Base-by-base conservation (phyloP, 768 basidiomycete species). In the Strobilomyces confusus region DNA sequence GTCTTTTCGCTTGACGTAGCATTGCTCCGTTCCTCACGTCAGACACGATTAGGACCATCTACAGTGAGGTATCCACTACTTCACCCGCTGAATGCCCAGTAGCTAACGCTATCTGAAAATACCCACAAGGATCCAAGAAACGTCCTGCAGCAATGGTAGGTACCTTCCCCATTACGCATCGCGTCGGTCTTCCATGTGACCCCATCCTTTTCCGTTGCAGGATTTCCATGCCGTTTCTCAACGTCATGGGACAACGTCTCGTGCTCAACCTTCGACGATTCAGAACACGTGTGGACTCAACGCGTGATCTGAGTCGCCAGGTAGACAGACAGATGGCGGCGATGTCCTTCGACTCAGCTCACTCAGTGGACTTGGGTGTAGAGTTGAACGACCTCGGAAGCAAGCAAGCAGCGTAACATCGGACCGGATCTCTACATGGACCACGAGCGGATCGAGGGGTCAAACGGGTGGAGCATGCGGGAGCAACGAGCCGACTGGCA, bases 51-150 rank as follows among this genome's bases (percentile, higher is more conserved):
- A 63, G 62, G 57, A 51, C 22, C 3, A 6, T 25, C 9, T 65
- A n/a, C 19, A 22, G 38, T 17, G 9, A 6, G 52, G 62, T 65
- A 41, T 46, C 58, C 17, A 32, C 19, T 19, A 13, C 5, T 23
- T 22, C 29, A 19, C 11, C 33, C 33, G 33, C 11, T 34, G 5
- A 9, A 34, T 34, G 12, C 4, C 4, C 8, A 4, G 26, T 4
- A 26, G 26, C 26, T 26, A 8, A 26, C 8, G 8, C 11, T 4
- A 9, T 34, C 33, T 9, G 33, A 33, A 17, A n/a, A n/a, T n/a
- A n/a, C n/a, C n/a, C n/a, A n/a, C n/a, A n/a, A 63, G 61, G 62
- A 63, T n/a, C 55, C 61, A 25, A 54, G 58, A 54, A 61, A 64
- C 9, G 1, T 36, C 4, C 8, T 63, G 15, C 46, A 52, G 2